Conservation (phyloP, 176 grass and related monocot species). For the Pharus latifolius region DNA sequence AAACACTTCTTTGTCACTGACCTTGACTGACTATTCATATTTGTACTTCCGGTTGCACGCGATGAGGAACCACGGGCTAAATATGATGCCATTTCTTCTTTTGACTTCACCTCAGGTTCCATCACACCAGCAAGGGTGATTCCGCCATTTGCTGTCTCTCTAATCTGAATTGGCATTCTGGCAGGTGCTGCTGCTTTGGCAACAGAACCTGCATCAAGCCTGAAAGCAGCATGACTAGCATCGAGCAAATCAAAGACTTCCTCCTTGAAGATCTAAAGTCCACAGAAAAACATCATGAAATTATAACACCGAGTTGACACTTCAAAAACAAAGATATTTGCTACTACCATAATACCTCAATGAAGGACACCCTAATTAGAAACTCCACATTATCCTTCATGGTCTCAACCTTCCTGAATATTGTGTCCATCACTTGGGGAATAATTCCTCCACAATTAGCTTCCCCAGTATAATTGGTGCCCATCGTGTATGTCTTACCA, state of each 20-base stretch:
- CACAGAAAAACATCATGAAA: slow-evolving; percentile 5
- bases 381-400: slow-evolving; percentile 50
- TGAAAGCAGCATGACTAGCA: slow-evolving; percentile 37
- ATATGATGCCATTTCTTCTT: slow-evolving; percentile 87
- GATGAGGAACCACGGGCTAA: slow-evolving; percentile 57
- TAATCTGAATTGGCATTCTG: slow-evolving; percentile 93
- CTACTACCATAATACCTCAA: slow-evolving; percentile 48
- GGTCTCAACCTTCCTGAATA: slow-evolving; percentile 68
- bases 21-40: slow-evolving; percentile 52
- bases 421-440: slow-evolving; percentile 89
- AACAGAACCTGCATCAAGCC: slow-evolving; percentile 27
- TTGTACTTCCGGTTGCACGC: slow-evolving; percentile 83
- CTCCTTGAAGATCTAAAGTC: slow-evolving; percentile 90
- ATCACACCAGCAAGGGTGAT: slow-evolving; percentile 88
- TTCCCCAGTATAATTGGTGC: slow-evolving; percentile 73
- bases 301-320: background rate
- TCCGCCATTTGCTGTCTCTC: slow-evolving; percentile 71
- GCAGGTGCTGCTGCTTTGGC: slow-evolving; percentile 37
- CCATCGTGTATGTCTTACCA: slow-evolving; percentile 97
- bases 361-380: slow-evolving; percentile 92
- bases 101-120: slow-evolving; percentile 81
- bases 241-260: slow-evolving; percentile 94
- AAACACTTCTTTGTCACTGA: background rate
- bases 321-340: background rate
- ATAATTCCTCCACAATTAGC: slow-evolving; percentile 68